A percentile compares a stretch with the other conserved stretches of the same genome.
These are phyloP conservation scores for Panicum virgatum DNA, from an alignment of 202 grass and related monocot species.

Conservation along the genomic window DNA sequence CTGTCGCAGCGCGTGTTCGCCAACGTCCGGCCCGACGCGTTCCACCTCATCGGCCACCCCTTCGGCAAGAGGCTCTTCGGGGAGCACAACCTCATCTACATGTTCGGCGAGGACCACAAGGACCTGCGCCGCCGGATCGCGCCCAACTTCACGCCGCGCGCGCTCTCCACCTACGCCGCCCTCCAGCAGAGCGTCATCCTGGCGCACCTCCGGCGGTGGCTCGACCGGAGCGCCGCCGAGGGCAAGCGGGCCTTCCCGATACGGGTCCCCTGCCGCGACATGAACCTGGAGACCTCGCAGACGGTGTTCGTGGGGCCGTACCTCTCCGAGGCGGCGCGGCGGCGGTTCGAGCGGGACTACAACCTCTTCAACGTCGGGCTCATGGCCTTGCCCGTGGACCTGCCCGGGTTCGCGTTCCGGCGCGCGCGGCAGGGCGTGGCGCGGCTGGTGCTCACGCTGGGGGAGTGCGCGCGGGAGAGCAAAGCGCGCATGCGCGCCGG, in stretches of 20 bases:
- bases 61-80: conserved; percentile 96
- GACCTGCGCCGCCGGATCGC: conserved; percentile 78
- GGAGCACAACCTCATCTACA: conserved; percentile 98
- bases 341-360: conserved; percentile 76
- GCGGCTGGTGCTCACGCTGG: conserved; percentile 70
- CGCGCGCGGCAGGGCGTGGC: conserved; percentile 73
- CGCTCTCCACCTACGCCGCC: conserved; percentile 78
- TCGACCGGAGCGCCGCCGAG: conserved; percentile 23
- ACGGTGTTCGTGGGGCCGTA: conserved; percentile 86
- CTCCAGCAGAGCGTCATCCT: conserved; percentile 89
- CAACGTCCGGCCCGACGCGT: conserved; percentile 92
- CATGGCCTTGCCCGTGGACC: conserved; percentile 85
- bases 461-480: conserved; percentile 56
- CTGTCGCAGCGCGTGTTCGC: conserved; percentile 90
- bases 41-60: conserved; percentile 94
- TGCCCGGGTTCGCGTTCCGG: conserved; percentile 88
- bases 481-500: conserved; percentile 66
- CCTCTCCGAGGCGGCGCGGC: conserved; percentile 50
- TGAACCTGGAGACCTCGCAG: conserved; percentile 99
- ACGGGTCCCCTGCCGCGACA: conserved; percentile 79
- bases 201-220: conserved; percentile 63
- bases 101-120: conserved; percentile 94
- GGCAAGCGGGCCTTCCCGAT: conserved; percentile 43
- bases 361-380: conserved; percentile 91
- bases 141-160: conserved; percentile 83